Conservation (phyloP, 2,329 filamentous ascomycete genomes). For the Exophiala sp. region DNA sequence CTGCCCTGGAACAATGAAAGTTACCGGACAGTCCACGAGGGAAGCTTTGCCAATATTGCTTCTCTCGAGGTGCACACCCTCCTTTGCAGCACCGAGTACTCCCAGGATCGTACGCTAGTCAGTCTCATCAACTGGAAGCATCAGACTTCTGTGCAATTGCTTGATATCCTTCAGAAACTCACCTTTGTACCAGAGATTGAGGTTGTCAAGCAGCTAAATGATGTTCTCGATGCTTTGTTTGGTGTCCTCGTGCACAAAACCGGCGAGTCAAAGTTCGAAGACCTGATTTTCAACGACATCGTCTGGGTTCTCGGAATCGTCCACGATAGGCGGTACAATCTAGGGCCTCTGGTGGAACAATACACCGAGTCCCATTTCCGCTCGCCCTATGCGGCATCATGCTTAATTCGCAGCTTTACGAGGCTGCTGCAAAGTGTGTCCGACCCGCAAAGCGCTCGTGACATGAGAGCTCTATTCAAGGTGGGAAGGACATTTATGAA, state of each 20-base stretch:
- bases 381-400: conserved; percentile 87
- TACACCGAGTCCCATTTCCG: conserved; percentile 88
- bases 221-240: conserved; percentile 89
- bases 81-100: conserved; percentile 91
- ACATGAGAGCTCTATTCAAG: conserved; percentile 87
- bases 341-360: conserved; percentile 83
- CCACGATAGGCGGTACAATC: conserved; percentile 88
- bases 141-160: conserved; percentile 65
- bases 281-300: conserved; percentile 84
- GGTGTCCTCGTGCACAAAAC: conserved; percentile 85
- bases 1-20: conserved; percentile 65
- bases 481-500: conserved; percentile 90
- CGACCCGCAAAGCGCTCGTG: conserved; percentile 77
- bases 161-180: conserved; percentile 72
- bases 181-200: conserved; percentile 96
- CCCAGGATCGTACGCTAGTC: conserved; percentile 82
- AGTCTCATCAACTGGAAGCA: conserved; percentile 85
- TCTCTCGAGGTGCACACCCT: conserved; percentile 77
- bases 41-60: conserved; percentile 73
- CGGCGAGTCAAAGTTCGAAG: conserved; percentile 89
- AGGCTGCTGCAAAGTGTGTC: conserved; percentile 77
- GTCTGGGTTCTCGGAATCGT: conserved; percentile 90
- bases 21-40: conserved; percentile 58
- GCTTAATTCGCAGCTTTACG: conserved; percentile 80
- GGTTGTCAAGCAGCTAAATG: conserved; percentile 86